Percentiles rank a stretch among this genome's conserved stretches.
These are phyloP conservation scores for Ochromonadaceae sp. DNA, from an alignment of 352 stramenopile species.

Conservation along the genomic window DNA sequence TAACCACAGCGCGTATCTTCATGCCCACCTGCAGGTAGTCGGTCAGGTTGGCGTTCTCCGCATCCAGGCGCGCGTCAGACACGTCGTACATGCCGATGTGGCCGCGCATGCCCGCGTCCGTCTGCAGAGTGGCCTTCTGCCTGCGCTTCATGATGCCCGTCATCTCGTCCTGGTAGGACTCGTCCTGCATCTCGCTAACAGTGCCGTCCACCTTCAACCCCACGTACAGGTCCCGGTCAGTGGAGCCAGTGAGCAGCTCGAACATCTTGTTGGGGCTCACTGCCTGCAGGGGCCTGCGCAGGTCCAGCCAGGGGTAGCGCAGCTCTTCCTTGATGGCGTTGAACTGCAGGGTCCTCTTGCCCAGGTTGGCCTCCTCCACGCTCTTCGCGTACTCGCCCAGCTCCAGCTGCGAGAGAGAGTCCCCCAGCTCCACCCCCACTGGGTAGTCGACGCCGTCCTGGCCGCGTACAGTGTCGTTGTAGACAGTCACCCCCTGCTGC, in stretches of 20 bases:
- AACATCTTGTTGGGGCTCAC: slow-evolving; percentile 27
- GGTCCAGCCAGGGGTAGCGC: slow-evolving; percentile 24
- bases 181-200: neutral
- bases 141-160: neutral
- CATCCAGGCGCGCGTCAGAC: neutral
- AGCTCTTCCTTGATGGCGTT: slow-evolving; percentile 34
- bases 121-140: neutral
- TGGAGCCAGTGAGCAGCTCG: slow-evolving; percentile 29
- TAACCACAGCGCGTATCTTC: neutral
- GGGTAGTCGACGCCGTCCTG: too few relatives aligned
- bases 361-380: slow-evolving; percentile 20
- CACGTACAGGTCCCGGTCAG: slow-evolving; percentile 23
- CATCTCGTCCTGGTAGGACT: neutral
- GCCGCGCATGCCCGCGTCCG: neutral
- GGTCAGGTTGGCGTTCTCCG: neutral
- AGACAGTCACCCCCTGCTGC: neutral
- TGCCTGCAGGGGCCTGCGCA: slow-evolving; percentile 16
- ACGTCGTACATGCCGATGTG: neutral
- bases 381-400: slow-evolving; percentile 2
- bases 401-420: slow-evolving; percentile 15
- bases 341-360: neutral
- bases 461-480: neutral
- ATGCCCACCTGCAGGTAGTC: neutral
- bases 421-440: slow-evolving; percentile 25
- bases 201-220: slow-evolving; percentile 18